Evolutionary conservation across 495 filamentous ascomycete genomes (phyloP).

Genomic region (Daldinia bambusicola): DNA sequence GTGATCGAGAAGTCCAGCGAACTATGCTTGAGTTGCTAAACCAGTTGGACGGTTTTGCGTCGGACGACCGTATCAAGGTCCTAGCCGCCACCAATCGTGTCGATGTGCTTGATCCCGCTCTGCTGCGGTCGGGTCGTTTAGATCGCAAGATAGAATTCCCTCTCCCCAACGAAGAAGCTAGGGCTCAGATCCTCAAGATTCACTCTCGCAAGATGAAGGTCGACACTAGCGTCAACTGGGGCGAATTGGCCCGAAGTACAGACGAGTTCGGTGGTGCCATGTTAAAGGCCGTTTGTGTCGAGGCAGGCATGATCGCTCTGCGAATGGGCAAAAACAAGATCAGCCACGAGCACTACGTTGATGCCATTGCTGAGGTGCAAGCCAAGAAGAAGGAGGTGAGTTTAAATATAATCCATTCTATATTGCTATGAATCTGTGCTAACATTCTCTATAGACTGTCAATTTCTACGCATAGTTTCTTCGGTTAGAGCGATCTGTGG

Average conservation of each 20-base stretch:
- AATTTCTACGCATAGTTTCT: slow-evolving; percentile 67
- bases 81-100: slow-evolving; percentile 98
- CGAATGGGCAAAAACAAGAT: slow-evolving; percentile 93
- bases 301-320: slow-evolving; percentile 99
- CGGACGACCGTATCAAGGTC: slow-evolving; percentile 99
- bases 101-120: slow-evolving; percentile 94
- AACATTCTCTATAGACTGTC: slow-evolving; percentile 59
- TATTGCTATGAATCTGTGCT: slow-evolving; percentile 35
- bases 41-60: slow-evolving; percentile 97
- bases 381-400: slow-evolving; percentile 95
- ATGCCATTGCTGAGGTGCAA: slow-evolving; percentile 97
- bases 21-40: slow-evolving; percentile 99
- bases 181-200: slow-evolving; percentile 96
- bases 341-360: slow-evolving; percentile 97
- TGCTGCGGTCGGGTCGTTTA: slow-evolving; percentile 92
- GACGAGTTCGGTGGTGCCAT: slow-evolving; percentile 98
- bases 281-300: slow-evolving; percentile 98
- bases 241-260: slow-evolving; percentile 93
- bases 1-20: slow-evolving; percentile 96
- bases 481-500: slow-evolving; percentile 46
- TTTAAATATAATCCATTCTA: slow-evolving; percentile 22
- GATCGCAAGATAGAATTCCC: slow-evolving; percentile 99
- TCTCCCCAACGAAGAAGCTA: slow-evolving; percentile 97
- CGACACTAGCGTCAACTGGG: slow-evolving; percentile 93
- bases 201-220: slow-evolving; percentile 99